Evolutionary conservation across 2,329 filamentous ascomycete genomes (phyloP).

Genomic region (Trichoderma sp.): DNA sequence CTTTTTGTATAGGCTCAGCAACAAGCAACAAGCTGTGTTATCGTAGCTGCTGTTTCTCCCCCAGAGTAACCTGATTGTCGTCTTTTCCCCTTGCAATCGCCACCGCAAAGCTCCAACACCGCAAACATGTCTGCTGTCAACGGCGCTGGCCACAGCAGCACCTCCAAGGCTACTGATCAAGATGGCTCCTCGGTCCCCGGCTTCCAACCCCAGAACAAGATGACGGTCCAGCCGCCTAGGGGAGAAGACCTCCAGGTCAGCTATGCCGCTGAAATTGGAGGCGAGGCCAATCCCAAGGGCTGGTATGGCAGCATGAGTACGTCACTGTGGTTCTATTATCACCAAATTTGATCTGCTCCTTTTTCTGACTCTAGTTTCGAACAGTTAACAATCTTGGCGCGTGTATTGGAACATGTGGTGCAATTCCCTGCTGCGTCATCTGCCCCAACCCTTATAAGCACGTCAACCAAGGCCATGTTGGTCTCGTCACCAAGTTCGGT

Average conservation of each 20-base stretch:
- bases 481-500: slow-evolving; percentile 93
- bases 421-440: slow-evolving; percentile 85
- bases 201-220: slow-evolving; percentile 53
- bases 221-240: slow-evolving; percentile 75
- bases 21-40: neutral
- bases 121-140: slow-evolving; percentile 26
- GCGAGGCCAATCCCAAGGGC: slow-evolving; percentile 69
- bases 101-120: neutral
- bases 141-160: slow-evolving; percentile 27
- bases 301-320: slow-evolving; percentile 89
- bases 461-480: slow-evolving; percentile 89
- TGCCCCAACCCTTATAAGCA: slow-evolving; percentile 96
- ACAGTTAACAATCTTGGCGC: slow-evolving; percentile 71
- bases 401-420: slow-evolving; percentile 74
- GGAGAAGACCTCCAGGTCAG: slow-evolving; percentile 81
- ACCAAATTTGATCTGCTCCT: neutral
- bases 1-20: neutral
- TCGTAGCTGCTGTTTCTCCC: neutral
- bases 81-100: neutral
- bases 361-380: neutral
- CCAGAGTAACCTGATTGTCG: neutral
- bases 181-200: slow-evolving; percentile 33
- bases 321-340: slow-evolving; percentile 40
- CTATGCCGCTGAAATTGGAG: slow-evolving; percentile 65
- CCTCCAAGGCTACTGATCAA: slow-evolving; percentile 31